Conservation (phyloP, 148 eudicot genomes). For the Diospyros kaki region DNA sequence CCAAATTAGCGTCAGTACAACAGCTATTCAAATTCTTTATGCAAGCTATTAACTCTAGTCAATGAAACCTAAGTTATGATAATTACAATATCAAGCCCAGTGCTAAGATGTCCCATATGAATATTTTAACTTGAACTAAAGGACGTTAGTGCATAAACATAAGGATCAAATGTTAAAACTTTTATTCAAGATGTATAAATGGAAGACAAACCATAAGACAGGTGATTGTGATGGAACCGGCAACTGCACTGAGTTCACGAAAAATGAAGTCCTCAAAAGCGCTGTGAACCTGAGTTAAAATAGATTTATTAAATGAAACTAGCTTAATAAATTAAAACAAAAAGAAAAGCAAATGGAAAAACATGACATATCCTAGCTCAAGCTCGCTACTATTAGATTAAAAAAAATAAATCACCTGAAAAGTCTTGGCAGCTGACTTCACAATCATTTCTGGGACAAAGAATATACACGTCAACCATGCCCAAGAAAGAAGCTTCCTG, state of each 20-base stretch:
- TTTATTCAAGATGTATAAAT: not conserved
- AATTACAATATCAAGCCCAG: not conserved
- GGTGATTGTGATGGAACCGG: conserved; percentile 89
- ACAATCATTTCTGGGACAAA: conserved; percentile 85
- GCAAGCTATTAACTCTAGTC: not conserved
- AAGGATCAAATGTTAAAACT: not conserved
- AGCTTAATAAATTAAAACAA: not conserved
- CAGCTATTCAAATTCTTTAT: not conserved
- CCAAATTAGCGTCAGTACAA: not conserved
- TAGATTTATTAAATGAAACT: not conserved
- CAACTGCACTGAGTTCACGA: conserved; percentile 72
- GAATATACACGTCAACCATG: conserved; percentile 94
- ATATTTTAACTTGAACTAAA: too few species aligned
- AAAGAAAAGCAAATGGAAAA: not conserved
- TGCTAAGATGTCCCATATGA: not conserved
- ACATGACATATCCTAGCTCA: too few species aligned
- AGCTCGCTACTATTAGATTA: not conserved
- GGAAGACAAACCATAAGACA: conserved; percentile 74
- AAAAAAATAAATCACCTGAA: conserved; percentile 41
- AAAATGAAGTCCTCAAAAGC: conserved; percentile 51
- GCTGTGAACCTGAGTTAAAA: conserved; percentile 53
- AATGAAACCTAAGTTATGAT: not conserved
- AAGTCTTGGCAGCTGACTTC: conserved; percentile 60
- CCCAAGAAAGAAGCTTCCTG: conserved; percentile 99
- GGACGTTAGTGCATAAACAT: conserved; percentile 6